Percentiles rank a stretch among this genome's conserved stretches.
These are phyloP conservation scores for Ceratonia siliqua DNA, from an alignment of 306 rosid species.

Conservation along the genomic window DNA sequence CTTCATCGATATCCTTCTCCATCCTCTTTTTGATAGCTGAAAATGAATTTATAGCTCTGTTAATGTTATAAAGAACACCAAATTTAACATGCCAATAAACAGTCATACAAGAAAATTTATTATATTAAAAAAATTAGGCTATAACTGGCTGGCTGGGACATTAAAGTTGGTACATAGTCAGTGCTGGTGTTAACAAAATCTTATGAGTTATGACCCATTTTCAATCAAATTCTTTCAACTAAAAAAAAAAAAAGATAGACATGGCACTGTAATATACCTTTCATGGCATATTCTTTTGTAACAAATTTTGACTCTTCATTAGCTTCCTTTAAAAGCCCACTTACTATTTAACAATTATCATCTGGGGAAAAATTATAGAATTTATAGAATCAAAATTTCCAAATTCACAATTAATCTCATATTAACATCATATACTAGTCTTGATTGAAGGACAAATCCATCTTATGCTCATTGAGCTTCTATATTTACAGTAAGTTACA, in stretches of 20 bases:
- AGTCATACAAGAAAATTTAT: background rate
- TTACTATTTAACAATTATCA: slow-evolving; percentile 20
- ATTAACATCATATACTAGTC: background rate
- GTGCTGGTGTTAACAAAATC: background rate
- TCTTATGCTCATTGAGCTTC: background rate
- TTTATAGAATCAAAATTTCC: background rate
- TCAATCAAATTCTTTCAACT: slow-evolving; percentile 14
- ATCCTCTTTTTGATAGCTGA: slow-evolving; percentile 94
- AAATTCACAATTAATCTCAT: slow-evolving; percentile 8
- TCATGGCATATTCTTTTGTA: slow-evolving; percentile 90
- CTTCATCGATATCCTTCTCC: slow-evolving; percentile 98
- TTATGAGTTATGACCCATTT: background rate
- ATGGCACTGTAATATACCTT: slow-evolving; percentile 52
- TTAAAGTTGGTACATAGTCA: background rate
- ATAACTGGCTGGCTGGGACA: background rate
- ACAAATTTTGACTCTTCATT: slow-evolving; percentile 93
- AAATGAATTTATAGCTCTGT: slow-evolving; percentile 27
- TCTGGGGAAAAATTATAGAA: background rate
- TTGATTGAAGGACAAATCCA: background rate
- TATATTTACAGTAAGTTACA: too few relatives aligned
- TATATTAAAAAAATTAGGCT: background rate
- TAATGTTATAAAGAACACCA: slow-evolving; percentile 4
- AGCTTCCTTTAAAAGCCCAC: slow-evolving; percentile 51
- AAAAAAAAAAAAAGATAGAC: background rate
- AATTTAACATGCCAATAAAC: background rate